Evolutionary conservation across 73 alveolate genomes (phyloP).

Genomic region (Tetrahymena borealis): DNA sequence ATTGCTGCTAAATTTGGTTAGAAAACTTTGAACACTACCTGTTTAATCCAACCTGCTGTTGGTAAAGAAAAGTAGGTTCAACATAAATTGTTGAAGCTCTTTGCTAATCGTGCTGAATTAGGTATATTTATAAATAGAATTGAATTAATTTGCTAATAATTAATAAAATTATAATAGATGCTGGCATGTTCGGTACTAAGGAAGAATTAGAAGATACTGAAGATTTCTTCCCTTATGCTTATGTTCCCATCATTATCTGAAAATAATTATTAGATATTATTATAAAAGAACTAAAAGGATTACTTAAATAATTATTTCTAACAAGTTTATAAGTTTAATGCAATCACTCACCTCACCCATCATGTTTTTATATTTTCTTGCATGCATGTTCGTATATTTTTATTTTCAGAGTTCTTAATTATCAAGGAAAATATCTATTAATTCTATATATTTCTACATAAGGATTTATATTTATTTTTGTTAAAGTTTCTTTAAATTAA

Average conservation of each 20-base stretch:
- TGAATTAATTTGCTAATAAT: constrained; percentile 2
- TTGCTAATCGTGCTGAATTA: constrained; percentile 20
- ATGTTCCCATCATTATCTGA: constrained; percentile 31
- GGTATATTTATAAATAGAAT: not conserved
- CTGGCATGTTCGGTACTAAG: constrained; percentile 69
- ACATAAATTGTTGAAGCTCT: constrained; percentile 39
- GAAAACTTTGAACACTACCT: constrained; percentile 30
- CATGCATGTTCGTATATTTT: no score
- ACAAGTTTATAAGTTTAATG: no score
- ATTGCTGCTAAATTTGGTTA: constrained; percentile 73
- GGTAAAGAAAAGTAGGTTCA: constrained; percentile 64
- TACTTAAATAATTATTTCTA: no score
- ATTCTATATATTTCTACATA: no score
- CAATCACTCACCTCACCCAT: no score
- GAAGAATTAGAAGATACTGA: constrained; percentile 79
- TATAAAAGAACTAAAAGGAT: no score
- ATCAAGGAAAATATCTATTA: no score
- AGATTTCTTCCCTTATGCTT: constrained; percentile 85
- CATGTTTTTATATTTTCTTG: no score
- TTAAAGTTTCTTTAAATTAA: no score
- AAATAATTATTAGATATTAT: not conserved
- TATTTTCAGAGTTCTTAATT: no score
- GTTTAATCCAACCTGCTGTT: constrained; percentile 34
- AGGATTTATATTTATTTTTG: no score
- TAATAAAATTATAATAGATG: not conserved